Conservation (phyloP, 2,329 filamentous ascomycete species). For the Apiospora rasikravindrae region DNA sequence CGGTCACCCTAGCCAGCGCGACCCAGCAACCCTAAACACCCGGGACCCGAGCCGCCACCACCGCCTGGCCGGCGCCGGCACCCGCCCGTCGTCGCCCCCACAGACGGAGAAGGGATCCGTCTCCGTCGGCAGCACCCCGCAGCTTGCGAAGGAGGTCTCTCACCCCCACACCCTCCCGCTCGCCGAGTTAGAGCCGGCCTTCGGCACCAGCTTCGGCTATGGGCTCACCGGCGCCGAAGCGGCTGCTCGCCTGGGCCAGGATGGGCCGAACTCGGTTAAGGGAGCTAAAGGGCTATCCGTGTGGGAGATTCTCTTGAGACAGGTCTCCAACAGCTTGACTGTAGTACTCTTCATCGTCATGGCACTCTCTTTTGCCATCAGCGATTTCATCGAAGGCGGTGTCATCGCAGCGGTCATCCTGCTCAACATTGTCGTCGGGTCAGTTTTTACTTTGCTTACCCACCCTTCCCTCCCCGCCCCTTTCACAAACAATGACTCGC, state of each 20-base stretch:
- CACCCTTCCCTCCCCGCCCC: not conserved
- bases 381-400: constrained; percentile 67
- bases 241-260: constrained; percentile 64
- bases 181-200: constrained; percentile 38
- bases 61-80: not conserved
- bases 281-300: constrained; percentile 73
- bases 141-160: constrained; percentile 12
- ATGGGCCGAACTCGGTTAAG: constrained; percentile 75
- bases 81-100: not conserved
- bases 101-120: constrained; percentile 23
- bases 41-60: not conserved
- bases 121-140: constrained; percentile 21
- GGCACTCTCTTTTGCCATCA: constrained; percentile 69
- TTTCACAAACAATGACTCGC: constrained; percentile 26
- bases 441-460: constrained; percentile 35
- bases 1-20: constrained; percentile 26
- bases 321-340: constrained; percentile 79
- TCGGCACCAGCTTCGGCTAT: constrained; percentile 55
- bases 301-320: constrained; percentile 78
- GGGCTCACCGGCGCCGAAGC: constrained; percentile 69
- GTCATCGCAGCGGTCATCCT: constrained; percentile 69
- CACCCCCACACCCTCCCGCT: constrained; percentile 38
- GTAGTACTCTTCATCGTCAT: constrained; percentile 77
- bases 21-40: constrained; percentile 17
- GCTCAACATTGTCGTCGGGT: constrained; percentile 72